These are phyloP conservation scores for Tetracladium setigerum DNA, from an alignment of 495 filamentous ascomycete species.

Conservation along the genomic window DNA sequence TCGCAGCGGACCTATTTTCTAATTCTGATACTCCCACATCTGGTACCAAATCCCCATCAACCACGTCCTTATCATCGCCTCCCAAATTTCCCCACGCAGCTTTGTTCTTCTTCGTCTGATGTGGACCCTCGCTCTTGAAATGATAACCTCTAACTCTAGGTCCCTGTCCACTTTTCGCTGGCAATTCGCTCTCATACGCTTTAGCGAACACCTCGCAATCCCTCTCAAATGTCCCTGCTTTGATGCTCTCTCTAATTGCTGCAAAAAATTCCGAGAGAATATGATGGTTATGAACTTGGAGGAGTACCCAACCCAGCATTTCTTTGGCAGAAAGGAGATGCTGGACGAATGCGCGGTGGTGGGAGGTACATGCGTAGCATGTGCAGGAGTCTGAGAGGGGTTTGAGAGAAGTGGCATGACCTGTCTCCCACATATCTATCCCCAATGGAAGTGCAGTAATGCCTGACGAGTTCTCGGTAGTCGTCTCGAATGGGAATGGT, in stretches of 20 bases:
- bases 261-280: constrained; percentile 67
- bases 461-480: neutral
- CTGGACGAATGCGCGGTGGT: constrained; percentile 80
- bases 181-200: constrained; percentile 60
- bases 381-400: constrained; percentile 55
- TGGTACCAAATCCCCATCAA: constrained; percentile 38
- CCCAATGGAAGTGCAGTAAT: constrained; percentile 46
- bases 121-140: constrained; percentile 58
- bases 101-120: constrained; percentile 59
- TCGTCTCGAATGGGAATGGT: neutral
- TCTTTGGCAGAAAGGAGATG: constrained; percentile 84
- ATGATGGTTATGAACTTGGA: constrained; percentile 85
- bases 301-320: constrained; percentile 90
- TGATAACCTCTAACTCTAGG: constrained; percentile 85
- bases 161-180: constrained; percentile 64
- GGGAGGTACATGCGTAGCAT: constrained; percentile 79
- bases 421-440: constrained; percentile 61
- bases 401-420: constrained; percentile 46
- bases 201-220: constrained; percentile 48
- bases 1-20: constrained; percentile 55
- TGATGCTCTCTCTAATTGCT: constrained; percentile 53
- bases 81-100: constrained; percentile 54
- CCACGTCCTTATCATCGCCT: constrained; percentile 22
- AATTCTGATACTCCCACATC: constrained; percentile 46
- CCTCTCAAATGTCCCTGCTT: constrained; percentile 52